phyloP scores from a whole-genome alignment of 139 green algal genomes.

The Pleodorina starrii region DNA sequence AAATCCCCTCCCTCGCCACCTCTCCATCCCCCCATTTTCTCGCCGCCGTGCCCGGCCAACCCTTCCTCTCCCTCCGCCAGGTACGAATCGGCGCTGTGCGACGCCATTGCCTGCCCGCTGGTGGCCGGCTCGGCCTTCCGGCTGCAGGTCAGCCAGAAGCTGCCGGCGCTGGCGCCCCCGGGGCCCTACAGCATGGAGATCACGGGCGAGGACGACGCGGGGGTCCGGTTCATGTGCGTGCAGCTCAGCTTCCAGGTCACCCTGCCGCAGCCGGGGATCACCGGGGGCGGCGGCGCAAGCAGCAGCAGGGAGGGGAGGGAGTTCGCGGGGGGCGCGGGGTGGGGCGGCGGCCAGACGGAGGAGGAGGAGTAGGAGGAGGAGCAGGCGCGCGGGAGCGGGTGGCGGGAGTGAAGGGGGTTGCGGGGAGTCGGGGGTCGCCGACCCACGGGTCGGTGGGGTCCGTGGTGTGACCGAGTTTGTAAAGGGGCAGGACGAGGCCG shows the following conservation, averaged over 20 bases:
- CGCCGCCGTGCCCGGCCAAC: no score
- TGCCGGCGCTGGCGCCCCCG: conserved; percentile 36
- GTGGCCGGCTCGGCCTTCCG: not conserved
- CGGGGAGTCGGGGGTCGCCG: no score
- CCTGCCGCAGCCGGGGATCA: not conserved
- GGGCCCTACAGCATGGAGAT: conserved; percentile 37
- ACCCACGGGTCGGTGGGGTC: no score
- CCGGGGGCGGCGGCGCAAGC: not conserved
- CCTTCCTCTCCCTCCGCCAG: not conserved
- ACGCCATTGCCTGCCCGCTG: conserved; percentile 25
- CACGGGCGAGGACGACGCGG: not conserved
- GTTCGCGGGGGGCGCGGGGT: not conserved
- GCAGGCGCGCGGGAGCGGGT: no score
- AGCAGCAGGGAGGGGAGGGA: not conserved
- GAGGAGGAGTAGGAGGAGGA: not conserved
- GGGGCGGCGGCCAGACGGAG: not conserved
- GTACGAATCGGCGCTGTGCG: conserved; percentile 24
- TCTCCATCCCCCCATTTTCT: not conserved
- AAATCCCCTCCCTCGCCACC: no score
- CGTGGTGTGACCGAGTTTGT: no score
- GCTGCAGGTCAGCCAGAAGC: conserved; percentile 37
- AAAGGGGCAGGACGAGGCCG: no score
- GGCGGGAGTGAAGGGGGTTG: no score
- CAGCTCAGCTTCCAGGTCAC: conserved; percentile 11
- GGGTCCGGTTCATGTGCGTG: conserved; percentile 37